Evolutionary conservation across 306 rosid species (phyloP).

Genomic region (Rosa rugosa): DNA sequence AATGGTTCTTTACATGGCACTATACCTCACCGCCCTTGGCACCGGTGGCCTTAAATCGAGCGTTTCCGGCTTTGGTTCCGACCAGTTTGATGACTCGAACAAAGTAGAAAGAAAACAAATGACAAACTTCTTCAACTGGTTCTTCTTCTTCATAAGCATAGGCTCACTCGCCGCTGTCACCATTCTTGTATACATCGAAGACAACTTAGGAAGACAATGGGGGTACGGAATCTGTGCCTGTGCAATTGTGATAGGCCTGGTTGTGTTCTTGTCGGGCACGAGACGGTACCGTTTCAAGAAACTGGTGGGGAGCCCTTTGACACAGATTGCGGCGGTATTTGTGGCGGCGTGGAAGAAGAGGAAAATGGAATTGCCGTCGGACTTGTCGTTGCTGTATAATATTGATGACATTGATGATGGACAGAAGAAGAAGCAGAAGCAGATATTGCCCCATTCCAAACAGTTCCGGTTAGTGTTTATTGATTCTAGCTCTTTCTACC

Average conservation of each 20-base stretch:
- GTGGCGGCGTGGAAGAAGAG: slow-evolving; percentile 70
- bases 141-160: slow-evolving; percentile 76
- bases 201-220: slow-evolving; percentile 71
- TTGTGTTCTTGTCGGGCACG: slow-evolving; percentile 65
- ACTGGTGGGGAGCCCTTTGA: slow-evolving; percentile 76
- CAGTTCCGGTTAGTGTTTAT: slow-evolving; percentile 53
- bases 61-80: slow-evolving; percentile 85
- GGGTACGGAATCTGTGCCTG: slow-evolving; percentile 79
- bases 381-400: slow-evolving; percentile 41
- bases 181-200: slow-evolving; percentile 69
- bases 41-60: slow-evolving; percentile 88
- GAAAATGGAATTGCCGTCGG: slow-evolving; percentile 52
- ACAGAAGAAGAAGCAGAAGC: slow-evolving; percentile 62
- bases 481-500: not conserved
- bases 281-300: slow-evolving; percentile 66
- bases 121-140: slow-evolving; percentile 81
- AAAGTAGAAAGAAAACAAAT: slow-evolving; percentile 47
- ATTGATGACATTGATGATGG: slow-evolving; percentile 44
- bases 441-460: slow-evolving; percentile 59
- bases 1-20: slow-evolving; percentile 52
- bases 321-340: slow-evolving; percentile 64
- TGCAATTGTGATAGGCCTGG: slow-evolving; percentile 48
- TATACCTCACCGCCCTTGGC: slow-evolving; percentile 74
- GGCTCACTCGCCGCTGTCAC: slow-evolving; percentile 76
- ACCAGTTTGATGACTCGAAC: slow-evolving; percentile 72